These are phyloP conservation scores for Tulasnella sp. DNA, from an alignment of 768 basidiomycete genomes.

Conservation along the genomic window DNA sequence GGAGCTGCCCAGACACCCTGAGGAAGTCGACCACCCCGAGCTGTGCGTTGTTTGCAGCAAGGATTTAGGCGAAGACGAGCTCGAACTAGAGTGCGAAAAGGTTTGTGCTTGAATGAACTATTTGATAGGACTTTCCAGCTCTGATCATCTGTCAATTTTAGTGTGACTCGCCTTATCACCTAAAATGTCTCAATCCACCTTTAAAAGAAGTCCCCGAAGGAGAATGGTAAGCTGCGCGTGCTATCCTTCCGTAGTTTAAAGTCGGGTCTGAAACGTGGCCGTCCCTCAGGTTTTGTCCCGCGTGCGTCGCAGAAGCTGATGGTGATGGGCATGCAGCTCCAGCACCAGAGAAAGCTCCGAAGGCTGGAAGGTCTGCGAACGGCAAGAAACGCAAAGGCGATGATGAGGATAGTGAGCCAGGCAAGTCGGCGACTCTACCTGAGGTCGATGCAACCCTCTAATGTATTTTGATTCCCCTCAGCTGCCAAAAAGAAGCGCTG, in stretches of 20 bases:
- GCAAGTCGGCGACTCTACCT: neutral
- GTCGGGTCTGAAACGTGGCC: neutral
- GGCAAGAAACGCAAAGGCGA: constrained; percentile 8
- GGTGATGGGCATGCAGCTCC: constrained; percentile 5
- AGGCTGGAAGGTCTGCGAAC: neutral
- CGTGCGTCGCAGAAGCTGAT: constrained; percentile 40
- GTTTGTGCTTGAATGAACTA: constrained; percentile 34
- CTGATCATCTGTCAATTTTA: constrained; percentile 29
- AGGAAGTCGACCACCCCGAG: constrained; percentile 57
- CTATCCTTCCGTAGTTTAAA: neutral
- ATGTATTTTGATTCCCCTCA: neutral
- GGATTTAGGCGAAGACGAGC: constrained; percentile 65
- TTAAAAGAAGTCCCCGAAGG: constrained; percentile 71
- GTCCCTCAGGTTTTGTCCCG: constrained; percentile 52
- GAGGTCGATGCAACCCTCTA: neutral
- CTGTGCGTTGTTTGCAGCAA: constrained; percentile 63
- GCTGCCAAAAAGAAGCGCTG: constrained; percentile 20
- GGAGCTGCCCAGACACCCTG: constrained; percentile 73
- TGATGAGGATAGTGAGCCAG: neutral
- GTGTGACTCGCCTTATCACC: constrained; percentile 88
- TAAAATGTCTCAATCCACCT: constrained; percentile 72
- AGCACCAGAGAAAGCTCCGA: neutral
- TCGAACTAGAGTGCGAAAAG: constrained; percentile 81
- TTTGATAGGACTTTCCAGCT: neutral
- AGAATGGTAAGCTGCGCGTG: constrained; percentile 49